Conservation (phyloP, 176 grass and related monocot genomes). For the Carex cristatella region DNA sequence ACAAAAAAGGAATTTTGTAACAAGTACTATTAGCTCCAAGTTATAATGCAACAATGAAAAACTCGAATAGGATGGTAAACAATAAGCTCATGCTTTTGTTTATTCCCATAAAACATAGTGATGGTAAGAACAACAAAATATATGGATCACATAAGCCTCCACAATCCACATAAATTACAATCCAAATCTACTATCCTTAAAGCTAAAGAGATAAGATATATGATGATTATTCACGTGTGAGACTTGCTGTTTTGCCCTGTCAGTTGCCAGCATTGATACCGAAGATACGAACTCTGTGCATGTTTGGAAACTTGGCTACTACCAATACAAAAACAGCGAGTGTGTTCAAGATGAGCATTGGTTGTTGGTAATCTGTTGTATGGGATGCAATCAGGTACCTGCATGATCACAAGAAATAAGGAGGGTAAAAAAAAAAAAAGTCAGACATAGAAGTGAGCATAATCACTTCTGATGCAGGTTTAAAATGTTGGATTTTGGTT, state of each 20-base stretch:
- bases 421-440: neutral
- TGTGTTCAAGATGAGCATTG: constrained; percentile 34
- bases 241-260: neutral
- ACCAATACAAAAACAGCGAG: constrained; percentile 29
- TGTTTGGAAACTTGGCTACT: constrained; percentile 33
- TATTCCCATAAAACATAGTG: constrained; percentile 3
- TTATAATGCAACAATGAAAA: neutral
- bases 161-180: constrained; percentile 21
- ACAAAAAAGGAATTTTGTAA: neutral
- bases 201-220: constrained; percentile 17
- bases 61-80: neutral
- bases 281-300: constrained; percentile 35
- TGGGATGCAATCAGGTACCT: constrained; percentile 39
- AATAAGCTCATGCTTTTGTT: constrained; percentile 1
- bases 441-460: neutral
- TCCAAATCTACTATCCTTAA: constrained; percentile 13
- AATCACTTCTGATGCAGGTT: neutral
- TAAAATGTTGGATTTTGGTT: neutral
- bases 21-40: neutral
- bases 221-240: constrained; percentile 2
- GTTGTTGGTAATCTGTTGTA: constrained; percentile 37
- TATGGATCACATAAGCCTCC: neutral
- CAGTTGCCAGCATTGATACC: constrained; percentile 34
- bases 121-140: constrained; percentile 14
- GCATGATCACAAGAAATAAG: neutral